Base-by-base conservation (phyloP, 83 land plant genomes). In the Picea abies region DNA sequence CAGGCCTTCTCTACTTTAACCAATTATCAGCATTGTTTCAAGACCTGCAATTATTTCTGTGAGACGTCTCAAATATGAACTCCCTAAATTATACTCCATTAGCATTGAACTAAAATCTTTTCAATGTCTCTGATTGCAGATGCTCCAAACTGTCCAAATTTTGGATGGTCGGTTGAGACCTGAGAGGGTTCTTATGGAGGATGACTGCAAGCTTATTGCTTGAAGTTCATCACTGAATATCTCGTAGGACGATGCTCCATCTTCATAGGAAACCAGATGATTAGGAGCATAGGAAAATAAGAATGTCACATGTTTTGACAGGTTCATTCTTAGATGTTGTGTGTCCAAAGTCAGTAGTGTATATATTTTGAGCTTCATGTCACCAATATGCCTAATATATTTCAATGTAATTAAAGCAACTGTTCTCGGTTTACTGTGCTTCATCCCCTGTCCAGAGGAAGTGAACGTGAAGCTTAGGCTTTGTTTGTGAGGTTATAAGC, bases 61-160 rank as follows among this genome's bases (percentile, higher is more conserved):
- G 60, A 3, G 3, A 52, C 3, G 16, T 14, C 60, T n/a, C 12
- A 22, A 4, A 22, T 75, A 16, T 47, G 58, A 41, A 37, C 26
- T 44, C 20, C 60, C 29, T n/a, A 22, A 23, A 73, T 2, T 73
- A n/a, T 44, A 7, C 77, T 73, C 25, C 29, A 20, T 5, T 75
- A 14, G 17, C 23, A 44, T 75, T 10, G 78, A 26, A n/a, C 29
- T 75, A 75, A 75, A 39, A 3, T 3, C 58, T 73, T 47, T 20
- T n/a, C 58, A 47, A n/a, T 75, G 78, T 47, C 25, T 75, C 16
- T 75, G 58, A n/a, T 75, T 49, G 47, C 78, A 75, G 78, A 75
- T 75, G 15, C 60, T 26, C 29, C 78, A 75, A 75, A 22, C 58
- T 10, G 26, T 75, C 49, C 60, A 47, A 56, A 11, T 75, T 75